Percentiles rank a stretch among this genome's conserved stretches.
These are phyloP conservation scores for Phyllosticta ampelicida DNA, from an alignment of 2,329 filamentous ascomycete genomes.

Conservation along the genomic window DNA sequence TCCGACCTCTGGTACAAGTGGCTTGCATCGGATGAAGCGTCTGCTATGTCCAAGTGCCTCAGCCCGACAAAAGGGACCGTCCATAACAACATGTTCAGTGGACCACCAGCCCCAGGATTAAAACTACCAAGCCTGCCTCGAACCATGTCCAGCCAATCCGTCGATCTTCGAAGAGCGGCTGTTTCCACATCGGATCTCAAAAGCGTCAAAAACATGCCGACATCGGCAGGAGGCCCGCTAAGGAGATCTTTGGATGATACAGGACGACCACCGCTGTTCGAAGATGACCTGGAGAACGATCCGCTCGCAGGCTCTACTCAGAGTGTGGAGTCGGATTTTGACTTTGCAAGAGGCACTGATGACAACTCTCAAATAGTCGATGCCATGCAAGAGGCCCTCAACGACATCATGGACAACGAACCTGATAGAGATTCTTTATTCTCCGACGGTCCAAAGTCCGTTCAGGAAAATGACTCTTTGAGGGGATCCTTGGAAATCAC, in stretches of 20 bases:
- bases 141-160: conserved; percentile 36
- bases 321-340: conserved; percentile 65
- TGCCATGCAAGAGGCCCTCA: conserved; percentile 85
- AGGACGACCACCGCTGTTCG: conserved; percentile 54
- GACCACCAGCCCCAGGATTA: conserved; percentile 26
- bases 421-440: conserved; percentile 57
- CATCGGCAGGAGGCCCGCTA: conserved; percentile 35
- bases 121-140: conserved; percentile 29
- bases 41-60: conserved; percentile 20
- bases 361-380: conserved; percentile 75
- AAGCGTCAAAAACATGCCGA: conserved; percentile 34
- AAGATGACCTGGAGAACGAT: conserved; percentile 68
- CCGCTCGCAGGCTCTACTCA: conserved; percentile 65
- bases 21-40: conserved; percentile 69
- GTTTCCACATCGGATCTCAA: conserved; percentile 52
- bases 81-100: not conserved
- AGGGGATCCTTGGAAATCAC: conserved; percentile 51
- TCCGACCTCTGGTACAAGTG: conserved; percentile 97
- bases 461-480: conserved; percentile 51
- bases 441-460: conserved; percentile 39
- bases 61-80: conserved; percentile 12
- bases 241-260: conserved; percentile 64
- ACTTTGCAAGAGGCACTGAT: conserved; percentile 34
- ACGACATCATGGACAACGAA: conserved; percentile 79
- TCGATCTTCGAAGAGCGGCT: conserved; percentile 48